phyloP scores from a whole-genome alignment of 768 basidiomycete species.

The Hypholoma fasciculare region DNA sequence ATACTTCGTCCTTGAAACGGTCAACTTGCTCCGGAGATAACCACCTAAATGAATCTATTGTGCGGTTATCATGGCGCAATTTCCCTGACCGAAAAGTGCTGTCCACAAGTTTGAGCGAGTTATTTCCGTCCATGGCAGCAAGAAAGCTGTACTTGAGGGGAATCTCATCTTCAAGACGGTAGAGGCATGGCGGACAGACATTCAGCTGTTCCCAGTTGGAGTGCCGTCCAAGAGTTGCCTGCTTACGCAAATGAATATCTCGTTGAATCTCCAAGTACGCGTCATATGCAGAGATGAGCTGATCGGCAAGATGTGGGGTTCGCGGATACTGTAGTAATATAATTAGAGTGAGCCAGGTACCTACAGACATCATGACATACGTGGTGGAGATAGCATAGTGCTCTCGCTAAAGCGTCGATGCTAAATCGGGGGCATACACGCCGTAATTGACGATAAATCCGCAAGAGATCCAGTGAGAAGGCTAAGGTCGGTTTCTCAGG shows the following conservation, averaged over 20 bases:
- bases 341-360: not conserved
- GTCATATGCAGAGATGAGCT: conserved; percentile 12
- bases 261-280: not conserved
- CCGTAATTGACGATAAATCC: not conserved
- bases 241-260: not conserved
- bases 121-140: conserved; percentile 28
- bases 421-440: conserved; percentile 4
- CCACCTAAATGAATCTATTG: not conserved
- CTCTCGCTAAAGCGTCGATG: not conserved
- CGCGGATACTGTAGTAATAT: too few species aligned
- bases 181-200: conserved; percentile 20
- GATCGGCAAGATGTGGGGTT: conserved; percentile 9
- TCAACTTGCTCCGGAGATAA: conserved; percentile 4
- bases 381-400: conserved; percentile 1
- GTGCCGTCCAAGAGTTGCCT: not conserved
- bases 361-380: too few species aligned
- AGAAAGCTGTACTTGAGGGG: too few species aligned
- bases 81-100: conserved; percentile 3
- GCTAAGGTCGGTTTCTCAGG: not conserved
- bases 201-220: conserved; percentile 1
- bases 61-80: not conserved
- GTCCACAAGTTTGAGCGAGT: conserved; percentile 24
- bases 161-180: conserved; percentile 16
- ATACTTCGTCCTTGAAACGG: conserved; percentile 16
- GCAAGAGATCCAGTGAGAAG: not conserved